phyloP scores from a whole-genome alignment of 2,329 filamentous ascomycete species.

The Penicillium sp. region DNA sequence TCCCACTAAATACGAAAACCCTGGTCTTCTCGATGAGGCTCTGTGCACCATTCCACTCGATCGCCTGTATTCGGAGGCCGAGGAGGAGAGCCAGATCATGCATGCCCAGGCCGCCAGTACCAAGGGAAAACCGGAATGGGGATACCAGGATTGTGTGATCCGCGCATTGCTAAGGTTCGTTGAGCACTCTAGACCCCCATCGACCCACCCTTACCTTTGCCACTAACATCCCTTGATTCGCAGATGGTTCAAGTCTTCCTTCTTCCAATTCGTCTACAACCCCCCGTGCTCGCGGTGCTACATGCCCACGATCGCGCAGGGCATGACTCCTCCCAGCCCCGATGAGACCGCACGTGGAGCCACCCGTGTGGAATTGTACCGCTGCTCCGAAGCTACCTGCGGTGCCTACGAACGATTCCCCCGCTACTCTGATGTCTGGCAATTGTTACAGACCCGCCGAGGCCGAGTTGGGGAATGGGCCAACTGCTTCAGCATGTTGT shows the following conservation, averaged over 20 bases:
- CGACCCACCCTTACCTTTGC: slow-evolving; percentile 4
- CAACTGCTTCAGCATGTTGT: slow-evolving; percentile 98
- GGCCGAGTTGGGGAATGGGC: slow-evolving; percentile 95
- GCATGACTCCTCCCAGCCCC: slow-evolving; percentile 79
- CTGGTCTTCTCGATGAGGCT: slow-evolving; percentile 88
- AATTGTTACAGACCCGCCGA: slow-evolving; percentile 78
- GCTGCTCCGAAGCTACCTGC: slow-evolving; percentile 76
- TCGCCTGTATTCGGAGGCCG: slow-evolving; percentile 87
- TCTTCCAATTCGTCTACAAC: slow-evolving; percentile 97
- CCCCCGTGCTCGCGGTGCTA: slow-evolving; percentile 80
- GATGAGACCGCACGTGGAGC: slow-evolving; percentile 90
- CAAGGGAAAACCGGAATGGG: slow-evolving; percentile 85
- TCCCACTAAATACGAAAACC: slow-evolving; percentile 94
- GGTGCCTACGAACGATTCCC: slow-evolving; percentile 84
- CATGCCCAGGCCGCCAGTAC: slow-evolving; percentile 86
- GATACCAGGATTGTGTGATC: slow-evolving; percentile 96
- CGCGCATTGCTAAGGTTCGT: slow-evolving; percentile 78
- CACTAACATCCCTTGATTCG: slow-evolving; percentile 17
- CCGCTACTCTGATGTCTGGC: slow-evolving; percentile 93
- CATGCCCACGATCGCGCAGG: slow-evolving; percentile 78
- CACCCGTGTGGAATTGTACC: slow-evolving; percentile 83
- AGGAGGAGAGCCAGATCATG: slow-evolving; percentile 87
- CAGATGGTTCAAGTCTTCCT: slow-evolving; percentile 93
- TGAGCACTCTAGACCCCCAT: slow-evolving; percentile 11
- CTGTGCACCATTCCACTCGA: slow-evolving; percentile 83